phyloP scores from a whole-genome alignment of 2,329 filamentous ascomycete genomes.

The Colletotrichum sp. region DNA sequence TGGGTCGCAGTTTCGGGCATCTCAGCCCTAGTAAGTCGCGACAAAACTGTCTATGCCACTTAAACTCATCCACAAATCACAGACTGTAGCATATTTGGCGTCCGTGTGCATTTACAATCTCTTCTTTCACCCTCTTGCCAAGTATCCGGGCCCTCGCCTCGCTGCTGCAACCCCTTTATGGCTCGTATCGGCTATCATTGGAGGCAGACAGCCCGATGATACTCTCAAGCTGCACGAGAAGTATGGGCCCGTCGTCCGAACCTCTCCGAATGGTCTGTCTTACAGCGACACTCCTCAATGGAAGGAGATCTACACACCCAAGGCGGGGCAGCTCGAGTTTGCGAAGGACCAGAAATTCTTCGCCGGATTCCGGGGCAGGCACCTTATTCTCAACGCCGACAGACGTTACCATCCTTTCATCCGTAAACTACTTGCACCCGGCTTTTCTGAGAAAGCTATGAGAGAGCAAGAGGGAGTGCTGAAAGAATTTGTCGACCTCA shows the following conservation, averaged over 20 bases:
- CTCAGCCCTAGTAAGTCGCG: background rate
- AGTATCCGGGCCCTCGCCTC: constrained; percentile 30
- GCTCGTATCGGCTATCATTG: background rate
- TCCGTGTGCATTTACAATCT: constrained; percentile 29
- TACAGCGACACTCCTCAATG: constrained; percentile 40
- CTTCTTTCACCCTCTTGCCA: constrained; percentile 34
- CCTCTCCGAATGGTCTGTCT: constrained; percentile 49
- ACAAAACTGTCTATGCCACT: background rate
- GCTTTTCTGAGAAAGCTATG: constrained; percentile 26
- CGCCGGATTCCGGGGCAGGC: background rate
- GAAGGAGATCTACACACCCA: constrained; percentile 44
- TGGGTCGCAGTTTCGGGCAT: background rate
- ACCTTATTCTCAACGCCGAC: constrained; percentile 18
- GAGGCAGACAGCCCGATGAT: constrained; percentile 25
- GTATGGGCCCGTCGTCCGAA: constrained; percentile 50
- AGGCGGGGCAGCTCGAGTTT: constrained; percentile 1
- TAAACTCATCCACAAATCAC: background rate
- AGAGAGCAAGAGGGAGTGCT: constrained; percentile 29
- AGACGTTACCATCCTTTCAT: background rate
- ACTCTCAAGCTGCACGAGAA: constrained; percentile 36
- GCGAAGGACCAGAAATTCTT: background rate
- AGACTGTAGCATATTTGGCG: background rate
- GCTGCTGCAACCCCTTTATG: constrained; percentile 5
- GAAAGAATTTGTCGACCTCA: constrained; percentile 39
- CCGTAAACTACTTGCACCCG: constrained; percentile 16